phyloP scores from a whole-genome alignment of 192 early-diverging fungal genomes.

The Entomortierella chlamydospora region DNA sequence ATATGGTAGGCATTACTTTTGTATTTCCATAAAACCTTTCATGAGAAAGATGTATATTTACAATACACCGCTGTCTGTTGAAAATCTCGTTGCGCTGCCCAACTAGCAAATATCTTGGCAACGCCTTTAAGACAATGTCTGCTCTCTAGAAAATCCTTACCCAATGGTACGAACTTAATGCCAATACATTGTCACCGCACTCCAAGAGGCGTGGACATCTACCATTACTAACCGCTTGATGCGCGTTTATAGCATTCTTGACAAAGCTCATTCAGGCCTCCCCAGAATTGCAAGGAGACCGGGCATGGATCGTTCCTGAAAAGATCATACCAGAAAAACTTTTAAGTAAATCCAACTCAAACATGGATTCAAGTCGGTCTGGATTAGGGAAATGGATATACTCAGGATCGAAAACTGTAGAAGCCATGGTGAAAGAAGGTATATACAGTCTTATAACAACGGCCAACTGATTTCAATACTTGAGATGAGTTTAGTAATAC shows the following conservation, averaged over 20 bases:
- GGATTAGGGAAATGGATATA: conserved; percentile 26
- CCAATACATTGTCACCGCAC: neutral
- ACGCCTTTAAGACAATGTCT: conserved; percentile 26
- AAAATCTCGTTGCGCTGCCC: neutral
- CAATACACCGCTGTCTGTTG: too few species aligned
- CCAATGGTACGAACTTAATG: conserved; percentile 12
- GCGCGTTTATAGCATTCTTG: conserved; percentile 10
- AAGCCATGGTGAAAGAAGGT: conserved; percentile 30
- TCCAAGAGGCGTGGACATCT: neutral
- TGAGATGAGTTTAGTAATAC: too few species aligned
- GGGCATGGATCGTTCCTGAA: conserved; percentile 34
- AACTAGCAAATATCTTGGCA: conserved; percentile 20
- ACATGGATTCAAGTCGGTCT: neutral
- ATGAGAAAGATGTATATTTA: too few species aligned
- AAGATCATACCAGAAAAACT: conserved; percentile 7
- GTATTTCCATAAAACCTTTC: too few species aligned
- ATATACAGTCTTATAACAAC: neutral
- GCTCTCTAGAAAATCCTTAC: conserved; percentile 17
- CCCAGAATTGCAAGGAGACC: neutral
- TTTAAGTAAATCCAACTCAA: neutral
- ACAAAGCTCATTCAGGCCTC: conserved; percentile 36
- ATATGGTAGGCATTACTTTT: conserved; percentile 21
- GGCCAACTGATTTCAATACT: too few species aligned
- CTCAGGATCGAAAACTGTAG: conserved; percentile 2
- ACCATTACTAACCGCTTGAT: neutral